Evolutionary conservation across 352 stramenopile species (phyloP).

Genomic region (Pythium pyrilobum): DNA sequence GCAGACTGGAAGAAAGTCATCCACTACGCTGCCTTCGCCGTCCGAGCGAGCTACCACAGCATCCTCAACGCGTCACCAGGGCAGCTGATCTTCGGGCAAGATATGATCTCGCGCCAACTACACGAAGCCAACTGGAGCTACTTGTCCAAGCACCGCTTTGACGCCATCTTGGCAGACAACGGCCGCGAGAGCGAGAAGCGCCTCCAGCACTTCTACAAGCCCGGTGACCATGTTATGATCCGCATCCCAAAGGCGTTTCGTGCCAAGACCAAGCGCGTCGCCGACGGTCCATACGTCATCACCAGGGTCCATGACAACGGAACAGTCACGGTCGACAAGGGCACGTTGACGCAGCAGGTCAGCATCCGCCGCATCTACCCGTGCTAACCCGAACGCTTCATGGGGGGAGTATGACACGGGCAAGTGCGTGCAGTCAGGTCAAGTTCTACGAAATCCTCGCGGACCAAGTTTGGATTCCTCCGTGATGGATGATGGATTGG

Average conservation of each 20-base stretch:
- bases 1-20: slow-evolving; percentile 1
- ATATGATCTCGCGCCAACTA: slow-evolving; percentile 7
- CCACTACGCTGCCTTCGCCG: slow-evolving; percentile 6
- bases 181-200: slow-evolving; percentile 1
- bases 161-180: slow-evolving; percentile 6
- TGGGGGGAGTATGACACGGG: slow-evolving; percentile 8
- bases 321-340: slow-evolving; percentile 5
- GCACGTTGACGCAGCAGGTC: neutral
- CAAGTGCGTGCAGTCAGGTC: too few species aligned
- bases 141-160: slow-evolving; percentile 6
- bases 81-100: slow-evolving; percentile 3
- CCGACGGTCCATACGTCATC: neutral
- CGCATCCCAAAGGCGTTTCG: slow-evolving; percentile 2
- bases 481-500: too few species aligned
- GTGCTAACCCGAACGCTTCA: neutral
- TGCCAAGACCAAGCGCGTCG: neutral
- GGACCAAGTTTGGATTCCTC: too few species aligned
- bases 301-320: neutral
- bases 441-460: too few species aligned
- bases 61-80: slow-evolving; percentile 8
- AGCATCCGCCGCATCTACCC: slow-evolving; percentile 4
- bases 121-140: slow-evolving; percentile 3
- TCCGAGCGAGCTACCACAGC: slow-evolving; percentile 4
- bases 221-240: slow-evolving; percentile 2
- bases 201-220: slow-evolving; percentile 1